phyloP scores from a whole-genome alignment of 345 rosid genomes.

The Sapria himalayana region DNA sequence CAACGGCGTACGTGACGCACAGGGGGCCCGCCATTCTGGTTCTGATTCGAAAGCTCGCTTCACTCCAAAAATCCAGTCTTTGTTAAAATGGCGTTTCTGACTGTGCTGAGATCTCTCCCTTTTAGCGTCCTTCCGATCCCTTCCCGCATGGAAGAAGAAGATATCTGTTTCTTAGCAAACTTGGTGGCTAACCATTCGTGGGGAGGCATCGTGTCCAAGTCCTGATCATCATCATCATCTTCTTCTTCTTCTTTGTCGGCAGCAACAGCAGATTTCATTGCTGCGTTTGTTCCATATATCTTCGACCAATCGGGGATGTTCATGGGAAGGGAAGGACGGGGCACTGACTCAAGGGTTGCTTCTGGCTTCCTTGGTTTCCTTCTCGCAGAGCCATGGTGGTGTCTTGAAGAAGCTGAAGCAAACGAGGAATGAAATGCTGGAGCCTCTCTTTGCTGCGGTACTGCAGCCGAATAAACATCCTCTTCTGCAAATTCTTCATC shows the following conservation, averaged over 20 bases:
- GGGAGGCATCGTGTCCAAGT: conserved; percentile 52
- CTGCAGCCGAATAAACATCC: conserved; percentile 41
- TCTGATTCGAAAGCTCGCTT: too few species aligned
- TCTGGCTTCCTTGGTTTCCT: conserved; percentile 15
- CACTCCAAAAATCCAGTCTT: conserved; percentile 87
- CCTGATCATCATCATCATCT: conserved; percentile 13
- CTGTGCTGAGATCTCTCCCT: conserved; percentile 90
- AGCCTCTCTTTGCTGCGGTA: conserved; percentile 21
- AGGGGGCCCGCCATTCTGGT: too few species aligned
- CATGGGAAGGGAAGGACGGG: conserved; percentile 60
- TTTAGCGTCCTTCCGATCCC: conserved; percentile 89
- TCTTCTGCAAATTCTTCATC: conserved; percentile 59
- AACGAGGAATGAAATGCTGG: conserved; percentile 15
- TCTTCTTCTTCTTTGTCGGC: conserved; percentile 7
- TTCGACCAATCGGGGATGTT: conserved; percentile 90
- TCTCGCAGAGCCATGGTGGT: conserved; percentile 17
- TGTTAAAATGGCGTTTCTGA: conserved; percentile 68
- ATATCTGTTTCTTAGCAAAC: conserved; percentile 57
- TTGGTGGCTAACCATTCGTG: conserved; percentile 89
- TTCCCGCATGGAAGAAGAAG: conserved; percentile 80
- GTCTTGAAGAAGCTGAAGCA: conserved; percentile 25
- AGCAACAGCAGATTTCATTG: conserved; percentile 1
- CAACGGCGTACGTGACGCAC: too few species aligned
- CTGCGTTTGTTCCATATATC: conserved; percentile 33
- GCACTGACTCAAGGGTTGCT: conserved; percentile 13